Evolutionary conservation across 179 eudicot species (phyloP).

Genomic region (Dionaea muscipula): DNA sequence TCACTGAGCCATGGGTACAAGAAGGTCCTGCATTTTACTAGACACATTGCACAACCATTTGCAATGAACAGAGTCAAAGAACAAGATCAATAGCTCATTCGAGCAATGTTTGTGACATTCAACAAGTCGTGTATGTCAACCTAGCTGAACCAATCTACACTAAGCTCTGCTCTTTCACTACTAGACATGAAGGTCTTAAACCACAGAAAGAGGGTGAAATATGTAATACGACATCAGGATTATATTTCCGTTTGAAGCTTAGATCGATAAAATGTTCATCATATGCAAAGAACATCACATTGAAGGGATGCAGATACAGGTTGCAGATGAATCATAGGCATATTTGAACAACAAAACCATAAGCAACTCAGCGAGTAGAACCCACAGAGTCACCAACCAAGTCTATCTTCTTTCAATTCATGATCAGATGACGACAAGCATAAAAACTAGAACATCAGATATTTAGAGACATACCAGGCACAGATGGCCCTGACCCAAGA

Average conservation of each 20-base stretch:
- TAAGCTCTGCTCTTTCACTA: neutral
- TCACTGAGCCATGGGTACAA: neutral
- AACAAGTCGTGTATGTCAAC: neutral
- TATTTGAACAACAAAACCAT: neutral
- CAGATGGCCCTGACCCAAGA: constrained; percentile 78
- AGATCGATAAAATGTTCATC: too few relatives aligned
- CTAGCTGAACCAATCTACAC: neutral
- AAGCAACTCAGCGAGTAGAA: neutral
- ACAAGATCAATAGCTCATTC: neutral
- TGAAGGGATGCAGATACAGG: too few relatives aligned
- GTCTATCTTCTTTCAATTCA: neutral
- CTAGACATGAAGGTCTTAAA: too few relatives aligned
- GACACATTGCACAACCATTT: neutral
- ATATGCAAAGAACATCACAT: too few relatives aligned
- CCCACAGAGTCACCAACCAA: neutral
- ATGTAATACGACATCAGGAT: too few relatives aligned
- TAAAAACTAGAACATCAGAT: neutral
- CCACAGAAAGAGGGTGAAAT: too few relatives aligned
- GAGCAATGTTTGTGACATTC: neutral
- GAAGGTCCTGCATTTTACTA: neutral
- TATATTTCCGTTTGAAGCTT: too few relatives aligned
- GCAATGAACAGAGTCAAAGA: neutral
- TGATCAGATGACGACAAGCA: neutral
- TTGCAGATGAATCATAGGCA: too few relatives aligned
- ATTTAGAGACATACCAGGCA: constrained; percentile 53